phyloP scores from a whole-genome alignment of 176 grass and related monocot genomes.

The Cenchrus americanus region DNA sequence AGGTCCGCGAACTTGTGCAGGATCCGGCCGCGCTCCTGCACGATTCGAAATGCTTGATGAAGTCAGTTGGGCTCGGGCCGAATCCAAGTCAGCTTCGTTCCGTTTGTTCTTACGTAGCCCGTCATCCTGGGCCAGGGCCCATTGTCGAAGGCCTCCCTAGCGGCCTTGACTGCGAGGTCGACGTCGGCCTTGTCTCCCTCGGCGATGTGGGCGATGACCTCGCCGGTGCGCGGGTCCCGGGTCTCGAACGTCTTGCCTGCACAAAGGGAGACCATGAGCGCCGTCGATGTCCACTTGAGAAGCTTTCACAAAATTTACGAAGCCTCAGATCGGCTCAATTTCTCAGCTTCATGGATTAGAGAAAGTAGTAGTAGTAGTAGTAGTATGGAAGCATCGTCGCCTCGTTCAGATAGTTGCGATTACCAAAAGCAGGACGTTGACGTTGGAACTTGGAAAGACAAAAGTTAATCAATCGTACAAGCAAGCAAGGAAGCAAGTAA shows the following conservation, averaged over 20 bases:
- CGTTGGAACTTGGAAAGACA: too few relatives aligned
- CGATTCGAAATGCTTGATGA: background rate
- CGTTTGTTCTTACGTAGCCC: constrained; percentile 56
- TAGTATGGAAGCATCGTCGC: too few relatives aligned
- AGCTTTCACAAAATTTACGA: too few relatives aligned
- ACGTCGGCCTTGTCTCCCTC: constrained; percentile 81
- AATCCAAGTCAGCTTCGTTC: background rate
- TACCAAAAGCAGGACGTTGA: too few relatives aligned
- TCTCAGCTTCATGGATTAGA: too few relatives aligned
- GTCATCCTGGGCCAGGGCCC: constrained; percentile 93
- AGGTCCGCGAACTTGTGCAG: constrained; percentile 76
- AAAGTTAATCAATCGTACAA: background rate
- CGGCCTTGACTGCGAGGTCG: constrained; percentile 72
- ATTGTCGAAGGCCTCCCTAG: constrained; percentile 85
- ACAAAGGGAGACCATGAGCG: too few relatives aligned
- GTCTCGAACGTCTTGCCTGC: constrained; percentile 86
- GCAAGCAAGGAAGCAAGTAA: background rate
- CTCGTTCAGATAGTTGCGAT: too few relatives aligned
- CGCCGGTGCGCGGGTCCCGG: constrained; percentile 70
- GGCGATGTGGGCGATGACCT: constrained; percentile 66
- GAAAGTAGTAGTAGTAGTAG: too few relatives aligned
- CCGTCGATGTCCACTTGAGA: too few relatives aligned
- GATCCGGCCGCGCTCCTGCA: constrained; percentile 66
- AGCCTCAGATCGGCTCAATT: too few relatives aligned
- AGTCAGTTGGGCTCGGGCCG: too few relatives aligned